Conservation (phyloP, 768 basidiomycete genomes). For the Mycena latifolia region DNA sequence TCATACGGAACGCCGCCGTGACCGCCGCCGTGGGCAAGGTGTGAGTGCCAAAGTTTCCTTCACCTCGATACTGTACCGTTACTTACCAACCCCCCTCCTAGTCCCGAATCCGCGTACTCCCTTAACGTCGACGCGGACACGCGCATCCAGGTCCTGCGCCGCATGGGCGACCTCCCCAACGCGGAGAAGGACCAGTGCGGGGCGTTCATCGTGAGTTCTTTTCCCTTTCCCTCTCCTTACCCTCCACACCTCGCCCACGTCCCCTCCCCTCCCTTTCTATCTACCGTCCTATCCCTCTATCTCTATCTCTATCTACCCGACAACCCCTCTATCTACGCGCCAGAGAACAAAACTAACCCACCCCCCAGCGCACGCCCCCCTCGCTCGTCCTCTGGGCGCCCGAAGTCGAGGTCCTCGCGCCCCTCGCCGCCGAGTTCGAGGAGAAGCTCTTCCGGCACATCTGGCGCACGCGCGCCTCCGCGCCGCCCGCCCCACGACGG, state of each 20-base stretch:
- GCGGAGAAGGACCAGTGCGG: slow-evolving; percentile 93
- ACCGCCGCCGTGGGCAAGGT: slow-evolving; percentile 79
- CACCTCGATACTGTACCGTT: no score
- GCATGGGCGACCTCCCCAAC: slow-evolving; percentile 71
- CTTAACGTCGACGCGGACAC: slow-evolving; percentile 84
- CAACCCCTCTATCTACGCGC: no score
- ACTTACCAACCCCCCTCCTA: no score
- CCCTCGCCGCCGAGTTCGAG: slow-evolving; percentile 79
- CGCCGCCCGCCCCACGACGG: neutral
- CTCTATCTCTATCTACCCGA: no score
- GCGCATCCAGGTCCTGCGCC: slow-evolving; percentile 86
- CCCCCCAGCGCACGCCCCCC: slow-evolving; percentile 70
- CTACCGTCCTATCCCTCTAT: no score
- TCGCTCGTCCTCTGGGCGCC: slow-evolving; percentile 90
- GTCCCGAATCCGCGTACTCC: slow-evolving; percentile 49
- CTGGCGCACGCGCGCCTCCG: slow-evolving; percentile 64
- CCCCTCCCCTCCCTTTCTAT: neutral
- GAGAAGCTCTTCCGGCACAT: slow-evolving; percentile 85
- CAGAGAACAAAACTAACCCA: no score
- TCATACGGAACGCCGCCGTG: slow-evolving; percentile 80
- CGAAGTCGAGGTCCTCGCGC: slow-evolving; percentile 74
- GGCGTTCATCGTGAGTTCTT: slow-evolving; percentile 73
- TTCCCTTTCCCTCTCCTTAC: no score
- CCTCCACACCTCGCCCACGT: no score
- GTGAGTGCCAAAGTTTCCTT: slow-evolving; percentile 52